Conservation (phyloP, 495 filamentous ascomycete genomes). For the Penicillium samsonianum region DNA sequence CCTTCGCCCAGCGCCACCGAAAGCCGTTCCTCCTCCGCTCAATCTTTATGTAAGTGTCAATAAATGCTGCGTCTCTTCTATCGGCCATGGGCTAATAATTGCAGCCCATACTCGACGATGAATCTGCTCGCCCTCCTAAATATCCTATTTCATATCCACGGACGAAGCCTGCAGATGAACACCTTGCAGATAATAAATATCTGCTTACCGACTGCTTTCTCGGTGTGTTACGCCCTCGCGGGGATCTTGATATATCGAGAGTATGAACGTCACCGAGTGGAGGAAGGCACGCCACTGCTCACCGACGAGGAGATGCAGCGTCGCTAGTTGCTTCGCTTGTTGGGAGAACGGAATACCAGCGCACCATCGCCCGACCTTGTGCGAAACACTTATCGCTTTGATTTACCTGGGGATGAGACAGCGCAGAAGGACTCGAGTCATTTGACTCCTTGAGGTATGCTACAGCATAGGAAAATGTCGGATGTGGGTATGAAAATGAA, state of each 20-base stretch:
- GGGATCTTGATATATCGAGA: conserved; percentile 30
- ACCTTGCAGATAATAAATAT: conserved; percentile 26
- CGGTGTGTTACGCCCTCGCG: conserved; percentile 30
- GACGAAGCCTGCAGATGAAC: conserved; percentile 29
- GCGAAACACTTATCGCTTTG: conserved; percentile 40
- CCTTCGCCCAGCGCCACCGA: not conserved
- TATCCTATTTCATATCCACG: conserved; percentile 35
- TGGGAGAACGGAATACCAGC: conserved; percentile 26
- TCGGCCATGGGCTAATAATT: not conserved
- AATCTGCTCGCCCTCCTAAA: conserved; percentile 38
- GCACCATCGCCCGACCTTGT: conserved; percentile 24
- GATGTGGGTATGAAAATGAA: not conserved
- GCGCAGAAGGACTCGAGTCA: conserved; percentile 7
- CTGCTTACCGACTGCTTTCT: conserved; percentile 29
- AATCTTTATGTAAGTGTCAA: not conserved
- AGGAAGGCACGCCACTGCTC: conserved; percentile 26
- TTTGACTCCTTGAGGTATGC: not conserved
- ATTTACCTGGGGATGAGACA: conserved; percentile 23
- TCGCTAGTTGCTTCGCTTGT: conserved; percentile 35
- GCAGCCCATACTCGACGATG: conserved; percentile 31
- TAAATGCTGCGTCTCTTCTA: not conserved
- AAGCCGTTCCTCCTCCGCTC: not conserved
- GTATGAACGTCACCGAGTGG: conserved; percentile 12
- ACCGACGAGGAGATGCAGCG: conserved; percentile 44
- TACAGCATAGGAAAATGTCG: not conserved